Conservation (phyloP, 768 basidiomycete species). For the Mycena chlorophos region DNA sequence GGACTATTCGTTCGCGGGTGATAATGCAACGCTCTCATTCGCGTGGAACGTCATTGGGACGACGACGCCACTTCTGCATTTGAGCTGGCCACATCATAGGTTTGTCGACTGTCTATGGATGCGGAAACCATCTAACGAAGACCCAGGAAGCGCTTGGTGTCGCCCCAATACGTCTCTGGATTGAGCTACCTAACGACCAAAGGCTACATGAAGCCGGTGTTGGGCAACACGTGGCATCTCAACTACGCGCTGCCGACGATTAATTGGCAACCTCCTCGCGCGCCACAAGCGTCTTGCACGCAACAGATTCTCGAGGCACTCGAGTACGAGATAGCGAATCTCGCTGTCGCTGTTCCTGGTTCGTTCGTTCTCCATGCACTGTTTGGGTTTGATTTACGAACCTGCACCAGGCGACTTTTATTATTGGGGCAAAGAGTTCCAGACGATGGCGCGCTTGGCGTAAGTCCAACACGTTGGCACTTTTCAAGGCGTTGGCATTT, state of each 20-base stretch:
- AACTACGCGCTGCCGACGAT: conserved; percentile 34
- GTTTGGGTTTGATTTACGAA: neutral
- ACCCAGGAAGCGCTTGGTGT: conserved; percentile 29
- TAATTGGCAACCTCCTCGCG: conserved; percentile 34
- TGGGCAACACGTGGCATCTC: conserved; percentile 34
- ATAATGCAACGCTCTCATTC: conserved; percentile 33
- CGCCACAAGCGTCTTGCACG: conserved; percentile 33
- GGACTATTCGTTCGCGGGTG: conserved; percentile 32
- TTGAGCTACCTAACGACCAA: conserved; percentile 36
- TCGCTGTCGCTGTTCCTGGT: conserved; percentile 43
- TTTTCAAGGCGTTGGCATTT: too few relatives aligned
- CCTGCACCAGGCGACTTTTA: conserved; percentile 29
- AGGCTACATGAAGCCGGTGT: conserved; percentile 35
- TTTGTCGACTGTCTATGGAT: conserved; percentile 17
- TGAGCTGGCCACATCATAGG: conserved; percentile 39
- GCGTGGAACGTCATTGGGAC: conserved; percentile 33
- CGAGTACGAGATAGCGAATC: conserved; percentile 51
- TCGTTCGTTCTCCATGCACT: neutral
- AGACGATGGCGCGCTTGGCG: conserved; percentile 31
- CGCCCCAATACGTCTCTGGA: conserved; percentile 24
- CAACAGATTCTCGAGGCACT: conserved; percentile 31
- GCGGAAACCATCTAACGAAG: neutral
- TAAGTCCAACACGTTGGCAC: conserved; percentile 22
- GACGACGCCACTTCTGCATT: conserved; percentile 31
- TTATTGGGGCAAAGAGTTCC: conserved; percentile 33